Percentiles rank a stretch among this genome's conserved stretches.
Conservation (phyloP, 2,329 filamentous ascomycete species). For the Fusarium ramigenum region DNA sequence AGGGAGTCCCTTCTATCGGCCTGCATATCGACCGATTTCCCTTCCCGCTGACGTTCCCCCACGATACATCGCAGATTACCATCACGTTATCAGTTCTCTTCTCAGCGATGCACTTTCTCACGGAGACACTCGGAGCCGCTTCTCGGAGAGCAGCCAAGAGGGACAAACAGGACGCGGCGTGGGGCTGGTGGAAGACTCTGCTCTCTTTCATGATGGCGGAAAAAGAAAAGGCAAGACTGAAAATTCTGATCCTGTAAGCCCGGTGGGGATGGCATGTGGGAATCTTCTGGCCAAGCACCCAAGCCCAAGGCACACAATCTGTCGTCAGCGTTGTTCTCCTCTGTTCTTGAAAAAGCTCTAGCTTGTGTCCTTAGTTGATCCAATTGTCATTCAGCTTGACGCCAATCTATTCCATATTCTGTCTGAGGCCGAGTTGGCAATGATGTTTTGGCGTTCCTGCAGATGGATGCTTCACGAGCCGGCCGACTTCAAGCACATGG, state of each 20-base stretch:
- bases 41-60: constrained; percentile 10
- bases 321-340: constrained; percentile 24
- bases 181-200: constrained; percentile 31
- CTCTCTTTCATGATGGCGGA: not conserved
- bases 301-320: constrained; percentile 1
- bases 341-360: not conserved
- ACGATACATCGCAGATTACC: constrained; percentile 29
- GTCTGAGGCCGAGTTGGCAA: not conserved
- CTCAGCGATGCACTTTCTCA: not conserved
- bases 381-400: not conserved
- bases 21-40: constrained; percentile 26
- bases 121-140: constrained; percentile 40
- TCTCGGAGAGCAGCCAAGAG: constrained; percentile 14
- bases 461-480: not conserved
- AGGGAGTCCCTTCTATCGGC: constrained; percentile 6
- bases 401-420: not conserved
- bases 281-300: not conserved
- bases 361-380: not conserved
- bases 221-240: constrained; percentile 5
- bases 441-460: not conserved
- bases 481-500: constrained; percentile 13
- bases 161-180: constrained; percentile 27
- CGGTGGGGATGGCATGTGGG: constrained; percentile 34
- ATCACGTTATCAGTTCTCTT: constrained; percentile 7
- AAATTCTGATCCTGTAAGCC: constrained; percentile 32